A percentile compares a stretch with the other conserved stretches of the same genome.
Conservation (phyloP, 768 basidiomycete genomes). For the Lentinula aciculospora region DNA sequence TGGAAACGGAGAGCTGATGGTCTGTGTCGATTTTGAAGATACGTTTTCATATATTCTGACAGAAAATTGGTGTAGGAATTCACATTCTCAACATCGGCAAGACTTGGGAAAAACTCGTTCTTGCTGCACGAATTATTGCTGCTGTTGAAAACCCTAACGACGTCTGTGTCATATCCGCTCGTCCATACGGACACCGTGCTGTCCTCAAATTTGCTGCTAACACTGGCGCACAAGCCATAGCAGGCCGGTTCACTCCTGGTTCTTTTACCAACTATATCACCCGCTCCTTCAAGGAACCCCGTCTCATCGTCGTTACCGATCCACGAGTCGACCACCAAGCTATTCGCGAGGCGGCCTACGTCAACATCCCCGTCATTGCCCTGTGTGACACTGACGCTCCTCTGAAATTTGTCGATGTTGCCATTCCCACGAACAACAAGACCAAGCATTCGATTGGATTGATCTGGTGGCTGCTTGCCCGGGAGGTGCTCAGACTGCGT, state of each 20-base stretch:
- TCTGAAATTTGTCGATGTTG: slow-evolving; percentile 95
- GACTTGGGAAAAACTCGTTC: slow-evolving; percentile 99
- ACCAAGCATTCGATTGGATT: slow-evolving; percentile 95
- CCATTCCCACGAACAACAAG: slow-evolving; percentile 99
- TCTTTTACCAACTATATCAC: slow-evolving; percentile 99
- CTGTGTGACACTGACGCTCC: slow-evolving; percentile 99
- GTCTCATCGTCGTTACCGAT: slow-evolving; percentile 97
- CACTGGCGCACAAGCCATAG: slow-evolving; percentile 98
- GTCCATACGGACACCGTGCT: slow-evolving; percentile 98
- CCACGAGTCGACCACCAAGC: slow-evolving; percentile 99
- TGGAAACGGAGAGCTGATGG: slow-evolving; percentile 96
- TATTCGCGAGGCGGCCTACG: slow-evolving; percentile 99
- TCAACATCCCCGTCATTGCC: slow-evolving; percentile 99
- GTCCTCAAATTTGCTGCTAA: slow-evolving; percentile 98
- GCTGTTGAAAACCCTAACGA: slow-evolving; percentile 98
- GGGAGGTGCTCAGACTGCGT: slow-evolving; percentile 93
- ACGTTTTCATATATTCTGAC: not conserved
- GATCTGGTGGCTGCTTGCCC: slow-evolving; percentile 95
- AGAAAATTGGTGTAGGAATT: slow-evolving; percentile 56
- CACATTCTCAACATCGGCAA: slow-evolving; percentile 98
- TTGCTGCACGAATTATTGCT: slow-evolving; percentile 96
- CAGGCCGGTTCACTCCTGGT: slow-evolving; percentile 98
- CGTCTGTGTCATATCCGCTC: slow-evolving; percentile 96
- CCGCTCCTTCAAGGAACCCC: slow-evolving; percentile 99
- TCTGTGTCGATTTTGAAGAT: slow-evolving; percentile 23